Base-by-base conservation (phyloP, 2,329 filamentous ascomycete species). In the Botryotinia convoluta region DNA sequence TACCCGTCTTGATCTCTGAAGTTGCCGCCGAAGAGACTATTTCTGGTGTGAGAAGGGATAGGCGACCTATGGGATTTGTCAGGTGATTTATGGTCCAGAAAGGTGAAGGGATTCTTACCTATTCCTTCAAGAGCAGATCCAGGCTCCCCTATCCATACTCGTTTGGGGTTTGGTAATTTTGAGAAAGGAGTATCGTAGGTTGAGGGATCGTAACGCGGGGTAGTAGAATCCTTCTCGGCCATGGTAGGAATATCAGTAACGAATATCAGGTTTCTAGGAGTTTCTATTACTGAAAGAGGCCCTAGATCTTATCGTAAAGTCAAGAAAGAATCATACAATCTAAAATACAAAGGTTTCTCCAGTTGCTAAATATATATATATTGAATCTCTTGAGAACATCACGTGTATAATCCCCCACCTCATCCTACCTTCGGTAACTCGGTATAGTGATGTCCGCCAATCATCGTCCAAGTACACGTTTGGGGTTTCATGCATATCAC, bases 1-100 rank as follows among this genome's bases (percentile, higher is more conserved):
- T 82, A 20, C 88, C 88, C 0, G 84, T 85, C 57, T 82, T 83
- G 76, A 89, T 88, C 76, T 87, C 85, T 8, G 82, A 81, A 7
- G 82, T 81, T 3, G 87, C 87, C 0, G 86, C 83, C 35, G 82
- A 81, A 9, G 84, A 83, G 4, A 89, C 86, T 1, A 86, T 81
- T 1, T 87, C 83, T 1, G 87, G 85, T 0, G 87, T 89, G 39
- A 90, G 83, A 5, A 86, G 83, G 1, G 82, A 83, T 9, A 85
- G 81, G 73, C 86, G 73, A 18, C 76, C 76, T 77, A 12, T 6
- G n/a, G n/a, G 18, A 10, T 2, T 29, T 64, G n/a, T 48, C 57
- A 64, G 48, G 29, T 69, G 16, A 59, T 60, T 18, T 20, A 39
- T 29, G 32, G 42, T 54, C 2, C 14, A 39, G 20, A 26, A 22